Conservation (phyloP, 2,329 filamentous ascomycete species). For the Corynespora cassiicola region DNA sequence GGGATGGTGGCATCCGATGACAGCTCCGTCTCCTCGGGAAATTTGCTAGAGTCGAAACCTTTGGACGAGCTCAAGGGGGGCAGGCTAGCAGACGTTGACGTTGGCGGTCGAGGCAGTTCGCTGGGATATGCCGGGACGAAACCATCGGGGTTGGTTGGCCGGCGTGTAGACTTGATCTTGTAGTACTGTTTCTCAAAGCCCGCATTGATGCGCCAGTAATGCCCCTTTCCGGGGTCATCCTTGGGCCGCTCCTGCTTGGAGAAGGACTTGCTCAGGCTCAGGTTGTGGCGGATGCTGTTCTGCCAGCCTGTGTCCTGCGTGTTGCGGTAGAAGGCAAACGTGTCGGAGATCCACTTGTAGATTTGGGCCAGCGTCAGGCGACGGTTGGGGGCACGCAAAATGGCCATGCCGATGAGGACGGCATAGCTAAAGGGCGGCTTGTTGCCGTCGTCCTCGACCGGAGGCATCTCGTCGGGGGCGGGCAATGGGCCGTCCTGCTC, state of each 20-base stretch:
- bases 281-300: constrained; percentile 98
- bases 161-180: constrained; percentile 78
- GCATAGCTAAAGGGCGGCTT: constrained; percentile 96
- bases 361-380: constrained; percentile 92
- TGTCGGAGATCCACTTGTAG: constrained; percentile 99
- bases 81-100: constrained; percentile 44
- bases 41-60: constrained; percentile 57
- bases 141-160: constrained; percentile 53
- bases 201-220: constrained; percentile 94
- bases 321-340: constrained; percentile 81
- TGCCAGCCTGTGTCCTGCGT: constrained; percentile 91
- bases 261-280: constrained; percentile 96
- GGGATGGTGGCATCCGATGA: constrained; percentile 60
- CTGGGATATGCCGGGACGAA: constrained; percentile 39
- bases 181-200: constrained; percentile 89
- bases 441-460: constrained; percentile 80
- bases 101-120: constrained; percentile 44
- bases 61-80: constrained; percentile 48
- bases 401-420: constrained; percentile 94
- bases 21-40: constrained; percentile 57
- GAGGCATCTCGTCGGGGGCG: constrained; percentile 78
- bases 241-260: constrained; percentile 95
- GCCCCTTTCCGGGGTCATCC: constrained; percentile 95
- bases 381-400: constrained; percentile 82
- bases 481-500: constrained; percentile 63